These are phyloP conservation scores for Phytophthora pinifolia DNA, from an alignment of 352 stramenopile genomes.

Conservation along the genomic window DNA sequence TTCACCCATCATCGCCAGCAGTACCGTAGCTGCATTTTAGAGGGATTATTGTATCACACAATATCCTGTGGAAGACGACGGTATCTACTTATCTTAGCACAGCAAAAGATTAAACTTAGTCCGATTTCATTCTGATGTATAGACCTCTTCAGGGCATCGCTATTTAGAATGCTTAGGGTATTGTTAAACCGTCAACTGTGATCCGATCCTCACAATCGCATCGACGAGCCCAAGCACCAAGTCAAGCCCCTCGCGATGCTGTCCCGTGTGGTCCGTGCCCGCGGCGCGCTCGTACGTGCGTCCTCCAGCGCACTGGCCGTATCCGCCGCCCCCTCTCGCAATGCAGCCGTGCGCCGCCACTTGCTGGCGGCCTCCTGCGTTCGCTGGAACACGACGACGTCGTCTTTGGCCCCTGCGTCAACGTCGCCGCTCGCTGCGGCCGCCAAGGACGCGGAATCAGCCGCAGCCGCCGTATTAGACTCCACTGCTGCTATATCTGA, in stretches of 20 bases:
- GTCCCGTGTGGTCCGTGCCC: constrained; percentile 20
- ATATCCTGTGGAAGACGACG: too few species aligned
- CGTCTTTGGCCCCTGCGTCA: background rate
- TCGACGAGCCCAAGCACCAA: constrained; percentile 2
- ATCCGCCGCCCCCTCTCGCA: constrained; percentile 2
- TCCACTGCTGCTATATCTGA: constrained; percentile 10
- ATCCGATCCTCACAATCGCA: constrained; percentile 20
- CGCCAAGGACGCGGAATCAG: constrained; percentile 10
- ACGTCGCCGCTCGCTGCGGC: background rate
- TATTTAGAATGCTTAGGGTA: too few species aligned
- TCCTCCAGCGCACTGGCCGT: constrained; percentile 11
- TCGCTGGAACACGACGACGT: constrained; percentile 27
- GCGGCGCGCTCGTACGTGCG: constrained; percentile 15
- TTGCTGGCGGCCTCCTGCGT: constrained; percentile 16
- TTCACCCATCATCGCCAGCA: background rate
- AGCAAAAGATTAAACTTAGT: too few species aligned
- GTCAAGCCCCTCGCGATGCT: constrained; percentile 10
- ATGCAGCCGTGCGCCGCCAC: constrained; percentile 13
- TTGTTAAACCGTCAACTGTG: constrained; percentile 1
- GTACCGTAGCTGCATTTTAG: too few species aligned
- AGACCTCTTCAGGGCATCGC: too few species aligned
- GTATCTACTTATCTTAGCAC: too few species aligned
- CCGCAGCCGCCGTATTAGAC: constrained; percentile 1
- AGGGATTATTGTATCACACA: too few species aligned
- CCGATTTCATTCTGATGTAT: too few species aligned